These are phyloP conservation scores for Crithidia bombi DNA, from an alignment of 208 protist genomes.

Conservation along the genomic window DNA sequence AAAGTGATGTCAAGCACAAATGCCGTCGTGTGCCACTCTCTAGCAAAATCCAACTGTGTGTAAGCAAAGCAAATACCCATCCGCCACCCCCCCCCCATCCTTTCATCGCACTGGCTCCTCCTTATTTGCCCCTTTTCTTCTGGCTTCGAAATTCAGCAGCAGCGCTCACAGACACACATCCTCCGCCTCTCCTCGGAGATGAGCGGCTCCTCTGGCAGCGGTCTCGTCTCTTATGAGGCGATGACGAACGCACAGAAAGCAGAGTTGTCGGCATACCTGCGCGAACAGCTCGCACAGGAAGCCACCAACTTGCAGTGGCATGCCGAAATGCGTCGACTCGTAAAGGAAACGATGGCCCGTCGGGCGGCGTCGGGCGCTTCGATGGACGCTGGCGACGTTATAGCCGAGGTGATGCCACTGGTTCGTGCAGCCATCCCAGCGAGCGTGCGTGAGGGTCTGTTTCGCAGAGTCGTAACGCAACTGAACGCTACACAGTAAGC, in stretches of 20 bases:
- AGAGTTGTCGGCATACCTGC: conserved; percentile 46
- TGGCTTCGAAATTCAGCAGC: not conserved
- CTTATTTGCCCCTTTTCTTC: not conserved
- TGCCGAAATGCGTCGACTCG: conserved; percentile 14
- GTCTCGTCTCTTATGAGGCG: conserved; percentile 59
- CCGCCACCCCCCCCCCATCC: too few relatives aligned
- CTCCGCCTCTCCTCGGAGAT: not conserved
- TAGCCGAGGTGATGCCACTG: conserved; percentile 64
- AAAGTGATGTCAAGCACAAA: too few relatives aligned
- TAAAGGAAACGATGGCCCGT: conserved; percentile 41
- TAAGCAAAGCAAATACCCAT: too few relatives aligned
- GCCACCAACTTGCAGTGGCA: conserved; percentile 9
- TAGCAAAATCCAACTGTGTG: too few relatives aligned
- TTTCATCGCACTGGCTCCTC: too few relatives aligned
- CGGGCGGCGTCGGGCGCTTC: conserved; percentile 49
- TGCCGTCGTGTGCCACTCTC: too few relatives aligned
- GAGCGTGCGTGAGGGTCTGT: conserved; percentile 67
- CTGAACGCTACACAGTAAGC: conserved; percentile 14
- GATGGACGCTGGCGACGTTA: conserved; percentile 56
- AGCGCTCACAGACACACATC: not conserved
- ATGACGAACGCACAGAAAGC: conserved; percentile 70
- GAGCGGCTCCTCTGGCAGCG: conserved; percentile 2
- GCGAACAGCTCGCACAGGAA: not conserved
- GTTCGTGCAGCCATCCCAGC: conserved; percentile 46
- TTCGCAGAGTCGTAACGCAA: conserved; percentile 43